Evolutionary conservation across 1,284 basidiomycete genomes (phyloP).

Genomic region (Austroboletus novae-zelandiae): DNA sequence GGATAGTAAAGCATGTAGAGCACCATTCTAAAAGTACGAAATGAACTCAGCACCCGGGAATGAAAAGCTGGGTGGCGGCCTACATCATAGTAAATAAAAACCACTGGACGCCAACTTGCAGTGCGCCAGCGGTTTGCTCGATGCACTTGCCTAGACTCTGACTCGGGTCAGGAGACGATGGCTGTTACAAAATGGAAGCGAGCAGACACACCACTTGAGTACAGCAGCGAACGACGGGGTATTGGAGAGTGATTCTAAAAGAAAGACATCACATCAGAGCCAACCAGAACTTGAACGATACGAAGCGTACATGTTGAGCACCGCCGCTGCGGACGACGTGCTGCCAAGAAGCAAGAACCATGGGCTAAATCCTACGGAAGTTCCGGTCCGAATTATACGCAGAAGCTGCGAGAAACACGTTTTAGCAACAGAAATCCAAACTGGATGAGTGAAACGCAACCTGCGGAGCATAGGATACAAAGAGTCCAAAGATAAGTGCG

Average conservation of each 20-base stretch:
- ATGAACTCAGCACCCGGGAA: not conserved
- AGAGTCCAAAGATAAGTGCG: slow-evolving; percentile 74
- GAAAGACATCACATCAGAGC: not conserved
- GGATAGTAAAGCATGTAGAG: slow-evolving; percentile 95
- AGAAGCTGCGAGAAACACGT: slow-evolving; percentile 49
- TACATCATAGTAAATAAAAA: slow-evolving; percentile 83
- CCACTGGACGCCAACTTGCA: slow-evolving; percentile 88
- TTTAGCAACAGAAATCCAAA: not conserved
- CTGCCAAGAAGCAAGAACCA: slow-evolving; percentile 94
- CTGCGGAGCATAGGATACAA: slow-evolving; percentile 89
- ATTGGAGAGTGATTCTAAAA: slow-evolving; percentile 79
- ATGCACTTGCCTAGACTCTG: slow-evolving; percentile 74
- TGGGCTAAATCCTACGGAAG: slow-evolving; percentile 88
- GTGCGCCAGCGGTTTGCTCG: slow-evolving; percentile 80
- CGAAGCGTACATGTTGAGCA: slow-evolving; percentile 73
- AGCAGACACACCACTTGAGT: slow-evolving; percentile 57
- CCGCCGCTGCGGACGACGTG: slow-evolving; percentile 75
- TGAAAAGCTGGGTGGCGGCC: slow-evolving; percentile 4
- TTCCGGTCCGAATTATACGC: slow-evolving; percentile 71
- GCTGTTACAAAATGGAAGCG: not conserved
- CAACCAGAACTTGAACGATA: not conserved
- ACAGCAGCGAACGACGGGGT: slow-evolving; percentile 85
- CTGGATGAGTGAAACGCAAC: slow-evolving; percentile 38
- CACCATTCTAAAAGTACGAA: slow-evolving; percentile 56
- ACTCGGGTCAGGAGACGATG: slow-evolving; percentile 1